Percentiles rank a stretch among this genome's conserved stretches.
phyloP scores from a whole-genome alignment of 2,329 filamentous ascomycete species.

The Zasmidium cellare region DNA sequence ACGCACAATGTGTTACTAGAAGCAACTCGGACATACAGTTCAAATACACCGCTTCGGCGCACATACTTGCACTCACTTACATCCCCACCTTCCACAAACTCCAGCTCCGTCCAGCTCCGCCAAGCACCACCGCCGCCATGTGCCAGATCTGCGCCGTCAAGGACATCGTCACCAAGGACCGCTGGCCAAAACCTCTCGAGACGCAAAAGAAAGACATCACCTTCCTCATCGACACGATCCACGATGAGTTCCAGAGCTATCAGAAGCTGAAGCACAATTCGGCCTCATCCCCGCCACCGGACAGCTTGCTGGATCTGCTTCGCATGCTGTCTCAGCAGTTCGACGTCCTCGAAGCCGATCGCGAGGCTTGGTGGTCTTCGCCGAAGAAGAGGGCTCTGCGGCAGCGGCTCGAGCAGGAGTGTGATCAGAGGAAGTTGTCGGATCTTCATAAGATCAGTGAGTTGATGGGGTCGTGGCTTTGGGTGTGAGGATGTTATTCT shows the following conservation, averaged over 20 bases:
- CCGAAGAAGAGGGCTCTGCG: slow-evolving; percentile 20
- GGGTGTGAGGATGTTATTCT: background rate
- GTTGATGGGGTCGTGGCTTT: background rate
- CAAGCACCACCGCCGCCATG: slow-evolving; percentile 9
- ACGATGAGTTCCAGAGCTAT: slow-evolving; percentile 14
- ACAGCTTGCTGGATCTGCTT: slow-evolving; percentile 16
- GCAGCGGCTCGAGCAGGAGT: slow-evolving; percentile 15
- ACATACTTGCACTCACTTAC: background rate
- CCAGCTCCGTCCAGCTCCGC: background rate
- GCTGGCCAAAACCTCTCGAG: slow-evolving; percentile 23
- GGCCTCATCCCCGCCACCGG: background rate
- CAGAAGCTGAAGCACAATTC: slow-evolving; percentile 3
- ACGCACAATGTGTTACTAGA: background rate
- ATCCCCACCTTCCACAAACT: too few relatives aligned
- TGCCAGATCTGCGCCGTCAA: slow-evolving; percentile 25
- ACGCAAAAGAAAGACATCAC: slow-evolving; percentile 14
- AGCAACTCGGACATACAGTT: background rate
- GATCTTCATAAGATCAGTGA: slow-evolving; percentile 24
- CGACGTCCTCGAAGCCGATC: slow-evolving; percentile 18
- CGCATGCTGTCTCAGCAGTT: slow-evolving; percentile 14
- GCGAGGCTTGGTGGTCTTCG: slow-evolving; percentile 22
- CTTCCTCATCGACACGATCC: slow-evolving; percentile 18
- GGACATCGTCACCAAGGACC: slow-evolving; percentile 10
- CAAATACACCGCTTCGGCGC: background rate
- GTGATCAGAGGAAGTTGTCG: slow-evolving; percentile 20